Evolutionary conservation across 2,329 filamentous ascomycete species (phyloP).

Genomic region (Geosmithia morbida): DNA sequence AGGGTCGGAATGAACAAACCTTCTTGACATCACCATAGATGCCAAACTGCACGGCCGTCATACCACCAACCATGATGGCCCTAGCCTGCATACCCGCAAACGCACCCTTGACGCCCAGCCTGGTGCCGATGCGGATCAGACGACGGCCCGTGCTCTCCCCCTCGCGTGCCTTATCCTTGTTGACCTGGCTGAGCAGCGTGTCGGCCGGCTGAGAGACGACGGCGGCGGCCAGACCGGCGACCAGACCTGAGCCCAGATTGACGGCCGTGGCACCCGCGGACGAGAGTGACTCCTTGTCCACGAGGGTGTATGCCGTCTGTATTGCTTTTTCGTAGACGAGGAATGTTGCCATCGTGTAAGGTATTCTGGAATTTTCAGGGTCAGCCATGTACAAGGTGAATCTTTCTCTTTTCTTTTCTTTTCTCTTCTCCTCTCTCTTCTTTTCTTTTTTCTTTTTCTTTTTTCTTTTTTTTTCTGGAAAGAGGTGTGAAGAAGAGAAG

Average conservation of each 20-base stretch:
- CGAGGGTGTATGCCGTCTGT: conserved; percentile 46
- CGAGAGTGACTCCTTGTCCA: conserved; percentile 54
- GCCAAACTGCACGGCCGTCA: conserved; percentile 62
- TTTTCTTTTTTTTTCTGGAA: no score
- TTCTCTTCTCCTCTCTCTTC: no score
- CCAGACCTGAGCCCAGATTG: conserved; percentile 42
- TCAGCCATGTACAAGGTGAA: no score
- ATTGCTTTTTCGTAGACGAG: conserved; percentile 71
- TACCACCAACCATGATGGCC: conserved; percentile 37
- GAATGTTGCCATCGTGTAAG: conserved; percentile 80
- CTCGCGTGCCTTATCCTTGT: conserved; percentile 68
- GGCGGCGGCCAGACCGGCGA: conserved; percentile 56
- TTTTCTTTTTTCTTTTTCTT: no score
- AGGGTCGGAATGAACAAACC: conserved; percentile 14
- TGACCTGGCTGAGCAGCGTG: conserved; percentile 78
- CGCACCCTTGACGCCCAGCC: conserved; percentile 58
- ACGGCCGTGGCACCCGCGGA: conserved; percentile 52
- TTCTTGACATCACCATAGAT: conserved; percentile 67
- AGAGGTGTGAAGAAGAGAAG: no score
- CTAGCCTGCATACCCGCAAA: conserved; percentile 61
- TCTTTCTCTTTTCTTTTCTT: no score
- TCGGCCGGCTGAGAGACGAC: conserved; percentile 70
- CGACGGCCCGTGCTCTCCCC: conserved; percentile 63
- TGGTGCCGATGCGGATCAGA: conserved; percentile 65
- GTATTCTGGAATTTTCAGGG: conserved; percentile 32